These are phyloP conservation scores for Aotearoamyces nothofagi DNA, from an alignment of 2,329 filamentous ascomycete species.

Conservation along the genomic window DNA sequence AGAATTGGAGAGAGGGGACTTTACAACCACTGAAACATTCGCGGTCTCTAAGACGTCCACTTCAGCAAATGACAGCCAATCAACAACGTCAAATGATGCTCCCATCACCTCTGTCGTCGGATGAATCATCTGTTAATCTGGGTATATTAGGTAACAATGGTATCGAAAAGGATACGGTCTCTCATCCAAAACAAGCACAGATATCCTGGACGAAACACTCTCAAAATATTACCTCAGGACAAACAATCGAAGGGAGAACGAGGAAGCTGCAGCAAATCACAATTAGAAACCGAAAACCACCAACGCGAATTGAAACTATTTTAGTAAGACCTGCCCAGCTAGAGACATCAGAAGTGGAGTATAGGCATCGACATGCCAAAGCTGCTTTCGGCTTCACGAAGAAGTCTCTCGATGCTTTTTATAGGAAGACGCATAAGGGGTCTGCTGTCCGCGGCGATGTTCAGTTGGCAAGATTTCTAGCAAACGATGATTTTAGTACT, in stretches of 20 bases:
- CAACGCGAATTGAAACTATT: constrained; percentile 6
- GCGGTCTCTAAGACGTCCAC: constrained; percentile 3
- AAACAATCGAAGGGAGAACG: neutral
- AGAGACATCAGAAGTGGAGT: constrained; percentile 28
- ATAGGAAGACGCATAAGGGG: constrained; percentile 24
- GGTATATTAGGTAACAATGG: too few relatives aligned
- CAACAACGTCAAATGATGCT: constrained; percentile 5
- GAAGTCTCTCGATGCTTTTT: constrained; percentile 37
- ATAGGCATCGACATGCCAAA: constrained; percentile 15
- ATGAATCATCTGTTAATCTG: too few relatives aligned
- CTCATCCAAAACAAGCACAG: too few relatives aligned
- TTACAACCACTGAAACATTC: constrained; percentile 9
- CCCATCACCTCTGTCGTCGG: too few relatives aligned
- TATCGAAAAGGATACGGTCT: too few relatives aligned
- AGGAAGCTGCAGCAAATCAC: neutral
- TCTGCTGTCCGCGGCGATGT: constrained; percentile 15
- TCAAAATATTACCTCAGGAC: neutral
- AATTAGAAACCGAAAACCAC: neutral
- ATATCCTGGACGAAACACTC: too few relatives aligned
- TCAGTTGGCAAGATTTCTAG: constrained; percentile 23
- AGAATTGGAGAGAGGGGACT: constrained; percentile 33
- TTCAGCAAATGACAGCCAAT: constrained; percentile 10
- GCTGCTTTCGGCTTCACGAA: constrained; percentile 34
- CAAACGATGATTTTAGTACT: constrained; percentile 9
- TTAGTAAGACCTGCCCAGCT: constrained; percentile 35